Base-by-base conservation (phyloP, 1,284 basidiomycete genomes). In the Vanrija humicola region DNA sequence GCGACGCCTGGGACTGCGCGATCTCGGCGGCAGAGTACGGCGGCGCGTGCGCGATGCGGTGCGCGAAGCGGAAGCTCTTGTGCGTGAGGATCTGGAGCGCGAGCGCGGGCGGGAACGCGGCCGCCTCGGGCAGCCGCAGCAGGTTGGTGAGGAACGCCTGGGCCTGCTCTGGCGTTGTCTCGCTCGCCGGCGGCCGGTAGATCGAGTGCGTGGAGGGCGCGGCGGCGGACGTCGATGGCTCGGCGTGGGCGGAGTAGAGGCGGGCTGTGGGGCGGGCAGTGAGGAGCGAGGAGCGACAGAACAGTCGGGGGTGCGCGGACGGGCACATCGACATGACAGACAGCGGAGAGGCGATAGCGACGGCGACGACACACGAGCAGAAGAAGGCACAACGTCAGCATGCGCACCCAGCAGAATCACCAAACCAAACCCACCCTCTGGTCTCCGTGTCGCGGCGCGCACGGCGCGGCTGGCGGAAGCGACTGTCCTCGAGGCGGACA, bases 1-100 rank as follows among this genome's bases (percentile, higher is more conserved):
- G 72, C 15, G 66, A 54, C 29, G 46, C 61, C 48, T 55, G 55
- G 38, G 40, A 26, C 44, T 54, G 52, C 18, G 52, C 55, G 14
- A 49, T 21, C 53, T 62, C 57, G 26, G 34, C 52, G 29, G 50
- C 50, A 28, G 44, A 55, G 50, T 56, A 54, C 3, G 55, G 55
- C 45, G 54, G 58, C 19, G 57, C 46, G 53, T 61, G 56, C 16
- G 55, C 44, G 38, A 72, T 54, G 23, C 65, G 59, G 47, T 74
- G 72, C 16, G 64, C 65, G 52, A 66, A 69, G 23, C 70, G 67
- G 56, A 70, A 77, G 42, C 68, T 71, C 68, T 76, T 76, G 60
- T 77, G 76, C 7, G 74, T 76, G 44, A 76, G 62, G 50, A 73
- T 70, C 54, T 75, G 74, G 25, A 77, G 66, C 8, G 74, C 69